A percentile compares a stretch with the other conserved stretches of the same genome.
These are phyloP conservation scores for Pythium pyrilobum DNA, from an alignment of 352 stramenopile genomes.

Conservation along the genomic window DNA sequence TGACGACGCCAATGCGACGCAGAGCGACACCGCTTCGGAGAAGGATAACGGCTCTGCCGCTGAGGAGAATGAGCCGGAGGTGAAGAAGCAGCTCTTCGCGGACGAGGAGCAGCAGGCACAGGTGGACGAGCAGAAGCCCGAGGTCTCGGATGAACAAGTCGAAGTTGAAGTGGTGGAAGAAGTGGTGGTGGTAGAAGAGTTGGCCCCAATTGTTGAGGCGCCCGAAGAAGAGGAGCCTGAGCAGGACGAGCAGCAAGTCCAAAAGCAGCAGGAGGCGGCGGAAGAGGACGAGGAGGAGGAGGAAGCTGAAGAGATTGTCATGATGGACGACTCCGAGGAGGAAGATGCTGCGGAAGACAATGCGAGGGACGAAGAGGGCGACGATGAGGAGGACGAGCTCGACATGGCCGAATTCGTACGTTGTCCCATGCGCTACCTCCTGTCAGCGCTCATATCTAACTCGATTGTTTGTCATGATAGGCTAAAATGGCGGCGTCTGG, in stretches of 20 bases:
- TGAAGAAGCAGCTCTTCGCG: slow-evolving; percentile 21
- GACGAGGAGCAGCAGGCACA: not conserved
- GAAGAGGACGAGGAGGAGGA: slow-evolving; percentile 25
- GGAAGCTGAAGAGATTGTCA: slow-evolving; percentile 39
- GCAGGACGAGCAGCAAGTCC: not conserved
- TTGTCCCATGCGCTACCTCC: not conserved
- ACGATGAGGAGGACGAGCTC: slow-evolving; percentile 28
- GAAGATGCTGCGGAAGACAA: slow-evolving; percentile 26
- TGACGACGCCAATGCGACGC: slow-evolving; percentile 1
- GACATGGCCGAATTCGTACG: slow-evolving; percentile 52
- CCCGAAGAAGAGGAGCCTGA: not conserved
- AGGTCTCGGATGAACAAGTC: not conserved
- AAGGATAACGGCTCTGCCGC: slow-evolving; percentile 1
- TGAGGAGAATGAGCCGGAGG: not conserved
- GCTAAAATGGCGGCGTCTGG: slow-evolving; percentile 20
- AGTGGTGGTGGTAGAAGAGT: not conserved
- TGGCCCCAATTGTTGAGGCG: not conserved
- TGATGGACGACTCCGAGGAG: slow-evolving; percentile 39
- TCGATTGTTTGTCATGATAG: slow-evolving; percentile 1
- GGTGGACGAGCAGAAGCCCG: not conserved
- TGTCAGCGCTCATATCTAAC: not conserved
- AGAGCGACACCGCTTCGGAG: slow-evolving; percentile 14
- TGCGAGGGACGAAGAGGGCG: slow-evolving; percentile 5
- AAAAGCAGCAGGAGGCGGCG: not conserved
- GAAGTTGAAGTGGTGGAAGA: not conserved